These are phyloP conservation scores for Primulina eburnea DNA, from an alignment of 257 asterid genomes.

Conservation along the genomic window DNA sequence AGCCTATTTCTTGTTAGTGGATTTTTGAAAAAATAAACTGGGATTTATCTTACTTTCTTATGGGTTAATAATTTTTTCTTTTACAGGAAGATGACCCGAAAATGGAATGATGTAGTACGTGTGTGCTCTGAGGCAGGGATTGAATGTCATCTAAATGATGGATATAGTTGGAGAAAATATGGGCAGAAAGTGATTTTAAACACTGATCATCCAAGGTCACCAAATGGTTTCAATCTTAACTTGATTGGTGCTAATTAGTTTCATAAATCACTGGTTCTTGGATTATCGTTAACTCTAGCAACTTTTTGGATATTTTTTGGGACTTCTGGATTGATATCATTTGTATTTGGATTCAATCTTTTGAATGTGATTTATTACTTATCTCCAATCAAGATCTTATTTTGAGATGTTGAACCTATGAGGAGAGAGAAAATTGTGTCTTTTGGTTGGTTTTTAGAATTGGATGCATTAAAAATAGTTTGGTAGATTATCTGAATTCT, in stretches of 20 bases:
- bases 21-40: not conserved
- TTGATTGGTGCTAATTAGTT: not conserved
- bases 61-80: not conserved
- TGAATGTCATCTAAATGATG: conserved; percentile 61
- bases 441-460: not conserved
- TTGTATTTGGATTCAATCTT: not conserved
- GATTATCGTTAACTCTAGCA: not conserved
- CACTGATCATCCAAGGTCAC: conserved; percentile 75
- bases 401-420: not conserved
- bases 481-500: not conserved
- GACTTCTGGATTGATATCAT: no score
- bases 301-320: not conserved
- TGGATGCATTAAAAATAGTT: not conserved
- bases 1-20: not conserved
- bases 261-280: not conserved
- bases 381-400: not conserved
- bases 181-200: conserved; percentile 87
- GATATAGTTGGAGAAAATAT: conserved; percentile 81
- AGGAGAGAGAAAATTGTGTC: not conserved
- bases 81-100: conserved; percentile 61
- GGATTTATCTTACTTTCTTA: not conserved
- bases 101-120: conserved; percentile 49
- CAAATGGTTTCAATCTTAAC: not conserved
- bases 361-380: not conserved
- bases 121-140: conserved; percentile 40